Conservation (phyloP, 805 yeast species). For the Wickerhamomyces xylosicus region DNA sequence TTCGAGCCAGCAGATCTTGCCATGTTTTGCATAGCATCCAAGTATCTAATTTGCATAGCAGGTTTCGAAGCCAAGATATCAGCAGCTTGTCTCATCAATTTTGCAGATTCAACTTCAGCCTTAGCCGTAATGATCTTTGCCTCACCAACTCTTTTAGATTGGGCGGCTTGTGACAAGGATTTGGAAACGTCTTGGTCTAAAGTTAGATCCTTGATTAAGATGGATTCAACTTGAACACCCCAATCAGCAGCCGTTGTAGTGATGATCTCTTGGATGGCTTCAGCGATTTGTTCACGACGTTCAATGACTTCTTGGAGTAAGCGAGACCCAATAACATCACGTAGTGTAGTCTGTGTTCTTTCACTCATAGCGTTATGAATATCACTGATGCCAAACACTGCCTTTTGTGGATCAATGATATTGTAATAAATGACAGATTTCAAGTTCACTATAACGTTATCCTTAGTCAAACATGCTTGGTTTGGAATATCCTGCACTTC, state of each 20-base stretch:
- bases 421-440: slow-evolving; percentile 62
- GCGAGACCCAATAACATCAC: slow-evolving; percentile 63
- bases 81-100: slow-evolving; percentile 70
- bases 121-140: slow-evolving; percentile 64
- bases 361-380: slow-evolving; percentile 48
- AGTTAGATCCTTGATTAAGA: slow-evolving; percentile 55
- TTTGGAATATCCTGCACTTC: slow-evolving; percentile 55
- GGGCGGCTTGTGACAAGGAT: slow-evolving; percentile 64
- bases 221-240: slow-evolving; percentile 64
- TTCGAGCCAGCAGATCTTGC: slow-evolving; percentile 51
- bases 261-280: slow-evolving; percentile 49
- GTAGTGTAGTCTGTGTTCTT: slow-evolving; percentile 61
- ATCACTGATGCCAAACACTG: slow-evolving; percentile 44
- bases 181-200: slow-evolving; percentile 45
- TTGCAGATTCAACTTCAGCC: slow-evolving; percentile 70
- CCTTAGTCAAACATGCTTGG: slow-evolving; percentile 63
- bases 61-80: slow-evolving; percentile 65
- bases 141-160: slow-evolving; percentile 68
- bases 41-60: slow-evolving; percentile 69
- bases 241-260: slow-evolving; percentile 52
- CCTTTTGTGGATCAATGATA: slow-evolving; percentile 57
- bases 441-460: slow-evolving; percentile 51
- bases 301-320: slow-evolving; percentile 63
- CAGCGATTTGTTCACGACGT: slow-evolving; percentile 62
- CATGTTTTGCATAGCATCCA: slow-evolving; percentile 74